Evolutionary conservation across 768 basidiomycete species (phyloP).

Genomic region (Tylopilus subfusipes): DNA sequence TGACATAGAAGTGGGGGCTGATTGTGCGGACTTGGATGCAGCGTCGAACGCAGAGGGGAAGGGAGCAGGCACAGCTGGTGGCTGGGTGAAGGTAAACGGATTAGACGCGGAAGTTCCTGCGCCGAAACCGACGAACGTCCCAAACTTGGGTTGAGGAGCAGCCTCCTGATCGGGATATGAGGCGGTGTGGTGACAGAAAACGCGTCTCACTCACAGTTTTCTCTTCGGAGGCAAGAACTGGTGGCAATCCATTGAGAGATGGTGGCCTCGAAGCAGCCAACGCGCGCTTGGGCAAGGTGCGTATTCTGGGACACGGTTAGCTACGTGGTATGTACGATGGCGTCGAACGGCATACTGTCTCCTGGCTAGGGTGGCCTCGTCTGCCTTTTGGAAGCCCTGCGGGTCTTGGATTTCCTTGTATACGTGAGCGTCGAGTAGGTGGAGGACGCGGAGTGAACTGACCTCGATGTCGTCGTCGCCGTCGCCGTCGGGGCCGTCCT

Average conservation of each 20-base stretch:
- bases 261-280: conserved; percentile 20
- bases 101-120: conserved; percentile 26
- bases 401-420: conserved; percentile 40
- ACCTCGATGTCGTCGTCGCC: conserved; percentile 40
- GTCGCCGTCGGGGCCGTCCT: conserved; percentile 43
- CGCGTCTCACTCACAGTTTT: conserved; percentile 25
- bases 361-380: conserved; percentile 49
- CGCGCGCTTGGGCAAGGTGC: conserved; percentile 55
- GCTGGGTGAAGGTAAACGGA: conserved; percentile 41
- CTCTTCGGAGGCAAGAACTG: conserved; percentile 23
- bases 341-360: conserved; percentile 47
- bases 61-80: conserved; percentile 14
- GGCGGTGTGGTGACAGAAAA: conserved; percentile 10
- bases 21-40: conserved; percentile 11
- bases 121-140: conserved; percentile 53
- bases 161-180: conserved; percentile 21
- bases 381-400: conserved; percentile 56
- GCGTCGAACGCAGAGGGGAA: conserved; percentile 6
- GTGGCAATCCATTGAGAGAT: conserved; percentile 24
- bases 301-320: conserved; percentile 48
- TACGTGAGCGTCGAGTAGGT: conserved; percentile 3
- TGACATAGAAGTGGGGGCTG: conserved; percentile 23
- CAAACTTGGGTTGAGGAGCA: conserved; percentile 43
- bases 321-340: background rate
- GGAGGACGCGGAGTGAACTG: background rate